Evolutionary conservation across 768 basidiomycete species (phyloP).

Genomic region (Lactarius sanguifluus): DNA sequence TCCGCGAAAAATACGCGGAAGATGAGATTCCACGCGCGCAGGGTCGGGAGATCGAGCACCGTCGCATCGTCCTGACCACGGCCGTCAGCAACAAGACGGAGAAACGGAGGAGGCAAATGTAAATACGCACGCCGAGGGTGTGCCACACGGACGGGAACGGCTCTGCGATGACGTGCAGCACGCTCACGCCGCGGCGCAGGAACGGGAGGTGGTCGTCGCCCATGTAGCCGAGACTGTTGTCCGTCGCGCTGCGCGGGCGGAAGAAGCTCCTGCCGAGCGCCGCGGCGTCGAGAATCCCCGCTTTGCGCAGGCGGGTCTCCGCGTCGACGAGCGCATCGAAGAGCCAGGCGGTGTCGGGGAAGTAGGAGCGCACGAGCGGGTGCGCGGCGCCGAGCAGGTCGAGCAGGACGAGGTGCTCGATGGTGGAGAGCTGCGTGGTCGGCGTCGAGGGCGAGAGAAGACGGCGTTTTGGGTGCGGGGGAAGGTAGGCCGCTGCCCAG

Average conservation of each 20-base stretch:
- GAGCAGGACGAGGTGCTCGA: conserved; percentile 90
- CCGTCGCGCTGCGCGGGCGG: conserved; percentile 43
- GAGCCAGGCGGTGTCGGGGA: conserved; percentile 88
- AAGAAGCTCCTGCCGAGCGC: conserved; percentile 62
- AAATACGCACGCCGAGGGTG: conserved; percentile 63
- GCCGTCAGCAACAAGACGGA: not conserved
- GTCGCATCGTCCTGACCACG: conserved; percentile 77
- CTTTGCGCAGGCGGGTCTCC: conserved; percentile 70
- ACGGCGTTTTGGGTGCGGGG: conserved; percentile 59
- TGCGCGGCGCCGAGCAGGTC: conserved; percentile 83
- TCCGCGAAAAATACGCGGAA: conserved; percentile 86
- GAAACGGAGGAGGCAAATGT: conserved; percentile 11
- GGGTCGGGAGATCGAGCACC: conserved; percentile 78
- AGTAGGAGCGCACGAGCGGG: conserved; percentile 80
- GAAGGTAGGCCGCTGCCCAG: conserved; percentile 72
- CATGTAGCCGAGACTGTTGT: conserved; percentile 55
- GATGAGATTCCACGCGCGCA: conserved; percentile 88
- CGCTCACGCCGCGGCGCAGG: conserved; percentile 72
- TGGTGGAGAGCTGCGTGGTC: conserved; percentile 66
- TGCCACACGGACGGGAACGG: conserved; percentile 95
- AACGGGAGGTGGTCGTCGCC: conserved; percentile 97
- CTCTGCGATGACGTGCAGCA: conserved; percentile 86
- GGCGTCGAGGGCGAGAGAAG: conserved; percentile 44
- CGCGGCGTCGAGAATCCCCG: conserved; percentile 52
- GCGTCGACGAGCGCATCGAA: conserved; percentile 72